Percentiles rank a stretch among this genome's conserved stretches.
phyloP scores from a whole-genome alignment of 345 rosid genomes.

The Rhizophora apiculata region DNA sequence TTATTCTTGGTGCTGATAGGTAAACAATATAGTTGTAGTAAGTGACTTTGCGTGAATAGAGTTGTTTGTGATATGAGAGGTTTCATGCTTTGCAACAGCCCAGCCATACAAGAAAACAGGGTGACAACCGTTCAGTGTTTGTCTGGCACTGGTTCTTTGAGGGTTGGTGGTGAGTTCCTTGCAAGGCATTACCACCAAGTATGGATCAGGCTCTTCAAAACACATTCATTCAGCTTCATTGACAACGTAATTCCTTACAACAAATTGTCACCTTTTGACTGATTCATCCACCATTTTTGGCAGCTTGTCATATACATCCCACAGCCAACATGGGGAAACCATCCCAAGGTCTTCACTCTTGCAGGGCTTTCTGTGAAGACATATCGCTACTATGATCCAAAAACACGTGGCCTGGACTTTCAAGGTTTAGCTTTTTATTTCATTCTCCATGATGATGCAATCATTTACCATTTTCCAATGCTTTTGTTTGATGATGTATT shows the following conservation, averaged over 20 bases:
- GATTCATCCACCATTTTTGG: conserved; percentile 16
- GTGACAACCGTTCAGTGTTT: conserved; percentile 86
- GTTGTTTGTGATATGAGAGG: too few species aligned
- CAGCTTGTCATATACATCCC: conserved; percentile 74
- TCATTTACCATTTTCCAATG: neutral
- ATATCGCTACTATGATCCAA: conserved; percentile 79
- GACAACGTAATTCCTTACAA: neutral
- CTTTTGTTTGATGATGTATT: neutral
- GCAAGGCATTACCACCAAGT: conserved; percentile 79
- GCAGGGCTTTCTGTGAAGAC: conserved; percentile 70
- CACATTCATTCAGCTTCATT: neutral
- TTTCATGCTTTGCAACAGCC: conserved; percentile 43
- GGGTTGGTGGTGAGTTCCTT: conserved; percentile 96
- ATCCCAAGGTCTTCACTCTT: conserved; percentile 58
- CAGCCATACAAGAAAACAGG: conserved; percentile 68
- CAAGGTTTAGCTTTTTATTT: conserved; percentile 41
- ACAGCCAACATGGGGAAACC: conserved; percentile 89
- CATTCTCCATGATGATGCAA: neutral
- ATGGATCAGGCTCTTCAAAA: neutral
- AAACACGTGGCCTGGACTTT: conserved; percentile 76
- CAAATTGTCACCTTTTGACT: neutral
- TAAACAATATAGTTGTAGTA: conserved; percentile 9
- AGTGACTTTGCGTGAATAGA: too few species aligned
- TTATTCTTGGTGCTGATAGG: conserved; percentile 75
- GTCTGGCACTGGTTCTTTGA: conserved; percentile 95